phyloP scores from a whole-genome alignment of 306 rosid species.

The Inga laurina region DNA sequence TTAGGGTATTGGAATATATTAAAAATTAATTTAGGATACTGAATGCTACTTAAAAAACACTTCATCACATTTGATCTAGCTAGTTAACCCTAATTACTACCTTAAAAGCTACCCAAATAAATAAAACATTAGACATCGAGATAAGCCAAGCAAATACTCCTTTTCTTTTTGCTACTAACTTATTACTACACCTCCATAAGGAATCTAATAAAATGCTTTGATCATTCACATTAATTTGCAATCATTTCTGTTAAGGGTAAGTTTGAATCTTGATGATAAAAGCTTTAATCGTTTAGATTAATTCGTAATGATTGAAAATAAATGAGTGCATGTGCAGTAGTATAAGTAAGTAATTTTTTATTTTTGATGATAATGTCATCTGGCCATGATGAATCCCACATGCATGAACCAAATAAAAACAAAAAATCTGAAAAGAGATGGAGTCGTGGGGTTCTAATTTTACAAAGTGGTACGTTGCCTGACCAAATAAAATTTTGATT shows the following conservation, averaged over 20 bases:
- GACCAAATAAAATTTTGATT: conserved; percentile 30
- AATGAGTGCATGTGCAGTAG: not conserved
- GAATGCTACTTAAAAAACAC: no score
- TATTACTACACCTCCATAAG: not conserved
- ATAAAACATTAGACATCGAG: conserved; percentile 20
- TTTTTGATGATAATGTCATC: not conserved
- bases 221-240: not conserved
- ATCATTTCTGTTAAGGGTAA: not conserved
- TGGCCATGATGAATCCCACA: not conserved
- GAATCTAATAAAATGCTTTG: not conserved
- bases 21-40: no score
- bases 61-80: no score
- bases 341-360: conserved; percentile 3
- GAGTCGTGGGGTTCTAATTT: conserved; percentile 33
- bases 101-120: conserved; percentile 2
- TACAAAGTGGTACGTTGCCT: conserved; percentile 18
- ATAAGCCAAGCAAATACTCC: not conserved
- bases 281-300: not conserved
- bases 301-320: not conserved
- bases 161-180: not conserved
- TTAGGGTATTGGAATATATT: no score
- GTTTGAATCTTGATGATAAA: not conserved
- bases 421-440: not conserved
- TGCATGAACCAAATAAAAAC: not conserved
- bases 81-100: no score